phyloP scores from a whole-genome alignment of 345 rosid genomes.

The Brassica incana region DNA sequence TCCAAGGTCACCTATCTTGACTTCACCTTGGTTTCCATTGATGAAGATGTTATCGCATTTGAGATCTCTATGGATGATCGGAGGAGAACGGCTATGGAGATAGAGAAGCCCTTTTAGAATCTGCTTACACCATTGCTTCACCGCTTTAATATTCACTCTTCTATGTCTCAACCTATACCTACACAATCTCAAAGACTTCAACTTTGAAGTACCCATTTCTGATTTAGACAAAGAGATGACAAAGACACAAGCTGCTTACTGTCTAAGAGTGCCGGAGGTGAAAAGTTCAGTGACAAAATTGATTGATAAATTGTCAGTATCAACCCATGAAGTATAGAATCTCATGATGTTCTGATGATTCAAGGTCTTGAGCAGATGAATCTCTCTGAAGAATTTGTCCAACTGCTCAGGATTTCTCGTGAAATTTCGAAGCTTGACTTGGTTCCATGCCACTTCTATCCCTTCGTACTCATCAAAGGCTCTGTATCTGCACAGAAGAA shows the following conservation, averaged over 20 bases:
- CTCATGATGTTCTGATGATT: conserved; percentile 94
- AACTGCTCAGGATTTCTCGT: conserved; percentile 83
- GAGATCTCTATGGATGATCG: conserved; percentile 95
- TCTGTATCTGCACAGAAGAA: conserved; percentile 56
- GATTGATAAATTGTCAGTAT: conserved; percentile 73
- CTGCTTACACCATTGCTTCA: conserved; percentile 98
- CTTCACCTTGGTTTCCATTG: conserved; percentile 98
- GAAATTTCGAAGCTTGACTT: conserved; percentile 91
- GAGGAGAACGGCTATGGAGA: conserved; percentile 85
- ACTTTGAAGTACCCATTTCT: conserved; percentile 22
- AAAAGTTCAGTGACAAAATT: conserved; percentile 97
- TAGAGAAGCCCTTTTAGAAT: conserved; percentile 79
- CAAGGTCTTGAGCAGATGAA: conserved; percentile 88
- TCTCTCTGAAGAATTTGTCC: conserved; percentile 90
- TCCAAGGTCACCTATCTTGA: conserved; percentile 98
- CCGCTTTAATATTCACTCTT: conserved; percentile 85
- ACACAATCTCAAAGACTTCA: conserved; percentile 4
- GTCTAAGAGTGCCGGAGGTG: conserved; percentile 93
- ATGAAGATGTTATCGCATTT: conserved; percentile 97
- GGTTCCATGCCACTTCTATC: conserved; percentile 98
- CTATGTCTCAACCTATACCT: conserved; percentile 84
- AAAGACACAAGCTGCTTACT: conserved; percentile 43
- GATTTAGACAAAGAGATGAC: background rate
- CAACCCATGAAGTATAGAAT: conserved; percentile 94
- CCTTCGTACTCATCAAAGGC: conserved; percentile 93